Conservation (phyloP, 2,329 filamentous ascomycete species). For the Claviceps pusilla region DNA sequence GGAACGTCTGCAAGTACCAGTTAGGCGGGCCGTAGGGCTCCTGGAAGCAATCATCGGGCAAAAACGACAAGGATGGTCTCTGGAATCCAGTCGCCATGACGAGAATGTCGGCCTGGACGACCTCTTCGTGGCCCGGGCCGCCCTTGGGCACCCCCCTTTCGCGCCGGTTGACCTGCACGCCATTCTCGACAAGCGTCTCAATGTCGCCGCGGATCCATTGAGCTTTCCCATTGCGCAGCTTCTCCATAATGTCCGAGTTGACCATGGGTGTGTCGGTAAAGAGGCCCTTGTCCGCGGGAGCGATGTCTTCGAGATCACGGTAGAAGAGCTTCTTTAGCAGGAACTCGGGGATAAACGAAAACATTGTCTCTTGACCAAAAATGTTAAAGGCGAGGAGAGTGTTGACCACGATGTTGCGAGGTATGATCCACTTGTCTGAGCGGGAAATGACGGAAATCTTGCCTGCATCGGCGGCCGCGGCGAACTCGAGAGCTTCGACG, state of each 20-base stretch:
- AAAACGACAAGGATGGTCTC: slow-evolving; percentile 56
- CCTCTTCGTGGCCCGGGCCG: slow-evolving; percentile 53
- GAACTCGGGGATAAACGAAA: slow-evolving; percentile 66
- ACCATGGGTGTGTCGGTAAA: slow-evolving; percentile 81
- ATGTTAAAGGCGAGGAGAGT: slow-evolving; percentile 62
- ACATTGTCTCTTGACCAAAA: slow-evolving; percentile 58
- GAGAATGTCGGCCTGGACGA: slow-evolving; percentile 58
- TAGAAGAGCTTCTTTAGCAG: slow-evolving; percentile 70
- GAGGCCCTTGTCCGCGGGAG: slow-evolving; percentile 53
- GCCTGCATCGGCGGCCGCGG: slow-evolving; percentile 47
- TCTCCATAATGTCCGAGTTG: slow-evolving; percentile 65
- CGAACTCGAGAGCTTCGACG: slow-evolving; percentile 71
- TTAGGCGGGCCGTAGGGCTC: slow-evolving; percentile 65
- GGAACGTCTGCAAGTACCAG: slow-evolving; percentile 83
- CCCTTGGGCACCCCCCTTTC: slow-evolving; percentile 57
- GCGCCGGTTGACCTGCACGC: slow-evolving; percentile 57
- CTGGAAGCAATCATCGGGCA: slow-evolving; percentile 57
- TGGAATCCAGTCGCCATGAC: slow-evolving; percentile 76
- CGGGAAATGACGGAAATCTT: slow-evolving; percentile 61
- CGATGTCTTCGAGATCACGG: slow-evolving; percentile 59
- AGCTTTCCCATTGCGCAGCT: slow-evolving; percentile 55
- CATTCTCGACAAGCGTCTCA: slow-evolving; percentile 44
- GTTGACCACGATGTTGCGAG: slow-evolving; percentile 62
- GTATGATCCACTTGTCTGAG: slow-evolving; percentile 79
- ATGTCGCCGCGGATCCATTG: slow-evolving; percentile 76